These are phyloP conservation scores for Saussurea involucrata DNA, from an alignment of 129 eudicot genomes.

Conservation along the genomic window DNA sequence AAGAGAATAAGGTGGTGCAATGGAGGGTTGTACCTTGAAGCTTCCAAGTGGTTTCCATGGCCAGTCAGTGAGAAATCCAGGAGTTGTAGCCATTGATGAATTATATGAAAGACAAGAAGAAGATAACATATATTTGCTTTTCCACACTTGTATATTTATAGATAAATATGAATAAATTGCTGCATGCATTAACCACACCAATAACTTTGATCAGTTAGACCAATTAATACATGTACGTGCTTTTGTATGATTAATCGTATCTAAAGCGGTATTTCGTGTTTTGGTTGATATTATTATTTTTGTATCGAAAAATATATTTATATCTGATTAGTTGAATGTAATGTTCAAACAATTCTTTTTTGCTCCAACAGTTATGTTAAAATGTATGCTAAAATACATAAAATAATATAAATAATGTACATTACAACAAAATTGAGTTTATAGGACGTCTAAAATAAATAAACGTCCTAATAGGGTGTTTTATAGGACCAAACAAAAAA, in stretches of 20 bases:
- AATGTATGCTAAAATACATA: no score
- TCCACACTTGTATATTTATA: conserved; percentile 6
- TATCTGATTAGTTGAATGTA: no score
- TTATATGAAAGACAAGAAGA: not conserved
- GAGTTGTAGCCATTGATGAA: conserved; percentile 67
- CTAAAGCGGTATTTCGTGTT: not conserved
- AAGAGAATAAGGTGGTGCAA: not conserved
- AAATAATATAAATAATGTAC: no score
- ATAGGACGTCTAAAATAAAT: no score
- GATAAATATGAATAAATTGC: not conserved
- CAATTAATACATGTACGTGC: not conserved
- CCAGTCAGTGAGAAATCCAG: conserved; percentile 86
- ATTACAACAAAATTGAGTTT: no score
- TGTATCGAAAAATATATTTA: no score
- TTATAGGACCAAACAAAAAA: no score
- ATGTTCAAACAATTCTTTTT: no score
- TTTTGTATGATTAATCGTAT: not conserved
- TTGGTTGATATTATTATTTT: not conserved
- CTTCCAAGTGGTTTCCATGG: conserved; percentile 87
- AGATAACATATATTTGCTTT: not conserved
- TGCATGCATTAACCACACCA: not conserved
- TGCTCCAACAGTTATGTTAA: no score
- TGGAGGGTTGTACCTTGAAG: conserved; percentile 53
- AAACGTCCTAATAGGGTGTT: no score
- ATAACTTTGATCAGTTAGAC: not conserved